These are phyloP conservation scores for Endogone sp. DNA, from an alignment of 192 early-diverging fungal species.

Conservation along the genomic window DNA sequence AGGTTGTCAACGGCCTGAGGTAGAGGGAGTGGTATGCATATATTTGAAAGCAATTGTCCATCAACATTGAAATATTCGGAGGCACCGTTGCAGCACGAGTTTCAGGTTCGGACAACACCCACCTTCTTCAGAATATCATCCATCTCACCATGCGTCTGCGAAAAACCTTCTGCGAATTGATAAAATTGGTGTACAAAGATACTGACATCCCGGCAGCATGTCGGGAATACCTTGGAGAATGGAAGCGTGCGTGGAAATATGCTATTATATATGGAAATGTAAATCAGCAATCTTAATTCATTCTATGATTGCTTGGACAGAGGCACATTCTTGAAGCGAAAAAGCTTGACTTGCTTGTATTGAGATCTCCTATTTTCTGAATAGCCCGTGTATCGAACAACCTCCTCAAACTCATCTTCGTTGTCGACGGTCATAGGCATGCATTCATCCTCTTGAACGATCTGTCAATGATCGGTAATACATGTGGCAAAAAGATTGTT, in stretches of 20 bases:
- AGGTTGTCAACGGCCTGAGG: conserved; percentile 61
- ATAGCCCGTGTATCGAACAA: conserved; percentile 61
- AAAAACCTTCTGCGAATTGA: conserved; percentile 79
- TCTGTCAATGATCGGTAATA: too few species aligned
- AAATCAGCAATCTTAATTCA: too few species aligned
- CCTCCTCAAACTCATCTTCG: conserved; percentile 57
- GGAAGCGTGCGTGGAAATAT: conserved; percentile 72
- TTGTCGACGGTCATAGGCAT: conserved; percentile 68
- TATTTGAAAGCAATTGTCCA: too few species aligned
- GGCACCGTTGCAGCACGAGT: neutral
- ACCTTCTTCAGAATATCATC: conserved; percentile 82
- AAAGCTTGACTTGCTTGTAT: too few species aligned
- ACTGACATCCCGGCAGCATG: conserved; percentile 64
- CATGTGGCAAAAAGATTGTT: too few species aligned
- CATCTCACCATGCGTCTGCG: conserved; percentile 80
- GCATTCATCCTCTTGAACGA: conserved; percentile 79
- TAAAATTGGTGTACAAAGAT: conserved; percentile 78
- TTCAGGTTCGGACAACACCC: conserved; percentile 2
- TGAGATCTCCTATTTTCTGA: conserved; percentile 16
- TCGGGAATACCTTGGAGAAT: conserved; percentile 79
- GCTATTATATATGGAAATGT: neutral
- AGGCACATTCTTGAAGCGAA: too few species aligned
- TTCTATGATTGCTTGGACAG: too few species aligned
- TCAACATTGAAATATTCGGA: neutral
- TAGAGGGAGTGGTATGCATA: neutral